Evolutionary conservation across 1,284 basidiomycete genomes (phyloP), one percentile per base, ranked within the genome.

Genomic region (Rhodotorula sp.): DNA sequence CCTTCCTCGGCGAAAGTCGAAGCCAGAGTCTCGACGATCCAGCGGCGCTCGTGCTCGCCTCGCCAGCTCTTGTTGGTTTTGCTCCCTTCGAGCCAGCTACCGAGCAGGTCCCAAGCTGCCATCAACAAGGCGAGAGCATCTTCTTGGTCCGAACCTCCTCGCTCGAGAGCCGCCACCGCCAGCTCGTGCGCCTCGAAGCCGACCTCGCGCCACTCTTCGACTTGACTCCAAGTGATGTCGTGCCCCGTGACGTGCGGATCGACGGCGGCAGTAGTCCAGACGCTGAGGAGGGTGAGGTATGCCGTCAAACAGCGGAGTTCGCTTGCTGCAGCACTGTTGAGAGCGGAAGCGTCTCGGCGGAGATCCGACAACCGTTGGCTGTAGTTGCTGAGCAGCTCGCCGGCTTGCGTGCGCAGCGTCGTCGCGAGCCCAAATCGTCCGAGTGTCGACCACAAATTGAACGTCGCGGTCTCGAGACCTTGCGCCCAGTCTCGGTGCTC

Each of bases 221-320:
- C 84, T 78, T 94, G 92, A 66, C 89, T 92, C 95, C 94, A 97
- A 5, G 91, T 84, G 60, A 97, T 88, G 70, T 93, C 92, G 80
- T 98, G 94, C 23, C 85, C 85, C 12, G 93, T 95, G 69, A 86
- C 85, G 80, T 98, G 95, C 3, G 95, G 94, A 79, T 97, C 91
- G 29, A 87, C 86, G 0, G 93, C 91, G 76, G 92, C 95, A 2
- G 87, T 84, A 12, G 85, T 90, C 93, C 93, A 97, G 0, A 85
- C 83, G 66, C 87, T 86, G 2, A 92, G 77, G 5, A 92, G 80
- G 31, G 79, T 20, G 8, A 76, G 34, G 46, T 59, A 59, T 7
- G 6, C 20, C 23, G 57, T 29, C 15, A 65, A 12, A 58, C 67
- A 65, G 14, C 20, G 15, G 5, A 23, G 3, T 7, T 63, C 64